Percentiles rank a stretch among this genome's conserved stretches.
Evolutionary conservation across 2,329 filamentous ascomycete species (phyloP).

Genomic region (Ophiocordyceps sinensis): DNA sequence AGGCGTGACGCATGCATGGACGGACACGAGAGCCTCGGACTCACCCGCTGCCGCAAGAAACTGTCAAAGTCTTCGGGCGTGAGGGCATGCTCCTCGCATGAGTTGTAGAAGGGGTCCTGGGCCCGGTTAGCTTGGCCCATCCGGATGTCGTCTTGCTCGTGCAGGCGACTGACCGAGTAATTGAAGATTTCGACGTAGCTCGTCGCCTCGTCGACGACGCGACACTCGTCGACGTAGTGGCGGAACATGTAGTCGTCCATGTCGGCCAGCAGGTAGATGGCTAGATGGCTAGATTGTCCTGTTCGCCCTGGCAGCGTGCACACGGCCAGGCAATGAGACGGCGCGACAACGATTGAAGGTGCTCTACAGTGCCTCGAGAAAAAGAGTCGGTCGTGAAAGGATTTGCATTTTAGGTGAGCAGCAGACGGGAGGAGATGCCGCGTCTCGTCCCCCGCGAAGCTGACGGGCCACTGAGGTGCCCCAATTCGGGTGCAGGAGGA

Average conservation of each 20-base stretch:
- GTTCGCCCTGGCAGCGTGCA: no score
- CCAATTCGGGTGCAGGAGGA: no score
- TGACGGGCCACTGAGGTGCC: no score
- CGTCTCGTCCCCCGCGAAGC: no score
- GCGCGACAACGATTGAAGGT: no score
- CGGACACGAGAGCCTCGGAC: constrained; percentile 5
- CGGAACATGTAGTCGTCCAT: constrained; percentile 49
- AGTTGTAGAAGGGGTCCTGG: constrained; percentile 35
- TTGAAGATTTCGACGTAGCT: constrained; percentile 45
- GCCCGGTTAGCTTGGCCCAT: neutral
- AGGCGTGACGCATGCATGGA: neutral
- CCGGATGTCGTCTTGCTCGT: neutral
- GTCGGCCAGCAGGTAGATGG: neutral
- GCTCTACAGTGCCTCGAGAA: no score
- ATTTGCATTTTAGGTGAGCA: no score
- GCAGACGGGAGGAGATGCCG: no score
- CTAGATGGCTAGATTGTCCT: no score
- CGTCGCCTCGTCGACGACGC: constrained; percentile 34
- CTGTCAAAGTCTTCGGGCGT: constrained; percentile 42
- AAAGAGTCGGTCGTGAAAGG: no score
- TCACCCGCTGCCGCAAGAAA: constrained; percentile 35
- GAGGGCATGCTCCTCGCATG: constrained; percentile 35
- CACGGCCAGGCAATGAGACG: no score
- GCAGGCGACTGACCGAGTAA: constrained; percentile 34
- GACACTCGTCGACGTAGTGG: constrained; percentile 31